Conservation (phyloP, 2,329 filamentous ascomycete genomes). For the Chaetothyriales sp. region DNA sequence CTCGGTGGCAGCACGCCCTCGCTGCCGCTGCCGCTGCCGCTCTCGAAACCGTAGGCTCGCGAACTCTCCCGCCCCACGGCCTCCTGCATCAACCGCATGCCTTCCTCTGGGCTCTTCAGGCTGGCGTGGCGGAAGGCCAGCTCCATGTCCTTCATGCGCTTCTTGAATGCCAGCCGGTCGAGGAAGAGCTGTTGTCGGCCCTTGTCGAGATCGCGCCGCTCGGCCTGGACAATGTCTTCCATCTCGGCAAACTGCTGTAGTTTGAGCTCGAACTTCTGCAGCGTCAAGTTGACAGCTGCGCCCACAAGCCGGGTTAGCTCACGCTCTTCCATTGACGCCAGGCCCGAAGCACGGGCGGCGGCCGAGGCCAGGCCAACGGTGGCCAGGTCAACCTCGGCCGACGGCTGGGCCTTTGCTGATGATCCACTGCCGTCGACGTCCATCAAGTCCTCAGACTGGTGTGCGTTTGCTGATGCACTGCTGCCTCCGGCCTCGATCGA, state of each 20-base stretch:
- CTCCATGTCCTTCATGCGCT: conserved; percentile 69
- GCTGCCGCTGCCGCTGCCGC: neutral
- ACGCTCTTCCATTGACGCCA: conserved; percentile 90
- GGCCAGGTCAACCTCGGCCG: conserved; percentile 36
- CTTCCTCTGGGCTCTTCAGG: conserved; percentile 29
- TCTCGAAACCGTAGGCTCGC: conserved; percentile 4
- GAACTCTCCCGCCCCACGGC: conserved; percentile 4
- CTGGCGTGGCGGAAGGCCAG: conserved; percentile 43
- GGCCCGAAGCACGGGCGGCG: conserved; percentile 68
- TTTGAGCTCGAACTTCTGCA: conserved; percentile 92
- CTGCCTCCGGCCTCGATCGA: no score
- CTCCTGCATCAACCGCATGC: conserved; percentile 15
- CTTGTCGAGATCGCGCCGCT: conserved; percentile 81
- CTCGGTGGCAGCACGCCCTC: neutral
- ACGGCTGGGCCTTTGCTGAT: neutral
- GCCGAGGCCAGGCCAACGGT: conserved; percentile 74
- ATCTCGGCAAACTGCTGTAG: conserved; percentile 93
- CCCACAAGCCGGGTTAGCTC: conserved; percentile 91
- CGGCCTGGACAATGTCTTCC: conserved; percentile 78
- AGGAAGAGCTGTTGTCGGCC: conserved; percentile 86
- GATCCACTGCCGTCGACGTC: conserved; percentile 37
- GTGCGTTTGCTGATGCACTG: no score
- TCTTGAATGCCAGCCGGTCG: conserved; percentile 79
- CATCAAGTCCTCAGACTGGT: conserved; percentile 39
- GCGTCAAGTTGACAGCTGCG: conserved; percentile 78